Percentiles rank a stretch among this genome's conserved stretches.
These are phyloP conservation scores for Lathyrus oleraceus DNA, from an alignment of 306 rosid genomes.

Conservation along the genomic window DNA sequence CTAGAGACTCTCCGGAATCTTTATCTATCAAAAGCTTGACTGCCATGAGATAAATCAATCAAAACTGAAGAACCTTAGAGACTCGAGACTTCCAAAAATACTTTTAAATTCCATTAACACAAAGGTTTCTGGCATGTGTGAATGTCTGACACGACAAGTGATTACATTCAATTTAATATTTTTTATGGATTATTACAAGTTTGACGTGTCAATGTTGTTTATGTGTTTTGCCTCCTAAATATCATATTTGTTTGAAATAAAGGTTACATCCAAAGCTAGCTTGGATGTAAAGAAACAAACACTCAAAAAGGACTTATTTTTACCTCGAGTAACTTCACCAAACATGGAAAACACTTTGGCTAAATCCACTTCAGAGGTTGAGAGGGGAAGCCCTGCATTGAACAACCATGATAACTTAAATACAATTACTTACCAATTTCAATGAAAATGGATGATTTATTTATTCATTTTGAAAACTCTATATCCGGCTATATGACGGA, in stretches of 20 bases:
- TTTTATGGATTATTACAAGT: too few species aligned
- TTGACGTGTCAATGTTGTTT: too few species aligned
- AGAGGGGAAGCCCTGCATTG: conserved; percentile 52
- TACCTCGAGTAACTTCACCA: conserved; percentile 51
- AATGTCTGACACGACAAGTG: too few species aligned
- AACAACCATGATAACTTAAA: conserved; percentile 33
- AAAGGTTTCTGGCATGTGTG: too few species aligned
- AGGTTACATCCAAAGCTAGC: conserved; percentile 5
- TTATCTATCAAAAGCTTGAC: conserved; percentile 42
- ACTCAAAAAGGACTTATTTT: neutral
- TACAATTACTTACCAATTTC: conserved; percentile 31
- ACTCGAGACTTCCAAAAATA: neutral
- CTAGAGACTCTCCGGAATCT: conserved; percentile 42
- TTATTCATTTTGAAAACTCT: too few species aligned
- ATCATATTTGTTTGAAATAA: neutral
- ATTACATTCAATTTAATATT: too few species aligned
- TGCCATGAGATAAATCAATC: conserved; percentile 28
- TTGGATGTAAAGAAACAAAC: neutral
- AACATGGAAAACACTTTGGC: conserved; percentile 45
- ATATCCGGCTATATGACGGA: too few species aligned
- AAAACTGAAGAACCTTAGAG: neutral
- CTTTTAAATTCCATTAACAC: neutral
- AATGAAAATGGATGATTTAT: conserved; percentile 12
- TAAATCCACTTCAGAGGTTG: conserved; percentile 48
- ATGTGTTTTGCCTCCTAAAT: too few species aligned